Conservation (phyloP, 2,329 filamentous ascomycete genomes). For the Pseudocercospora cruenta region DNA sequence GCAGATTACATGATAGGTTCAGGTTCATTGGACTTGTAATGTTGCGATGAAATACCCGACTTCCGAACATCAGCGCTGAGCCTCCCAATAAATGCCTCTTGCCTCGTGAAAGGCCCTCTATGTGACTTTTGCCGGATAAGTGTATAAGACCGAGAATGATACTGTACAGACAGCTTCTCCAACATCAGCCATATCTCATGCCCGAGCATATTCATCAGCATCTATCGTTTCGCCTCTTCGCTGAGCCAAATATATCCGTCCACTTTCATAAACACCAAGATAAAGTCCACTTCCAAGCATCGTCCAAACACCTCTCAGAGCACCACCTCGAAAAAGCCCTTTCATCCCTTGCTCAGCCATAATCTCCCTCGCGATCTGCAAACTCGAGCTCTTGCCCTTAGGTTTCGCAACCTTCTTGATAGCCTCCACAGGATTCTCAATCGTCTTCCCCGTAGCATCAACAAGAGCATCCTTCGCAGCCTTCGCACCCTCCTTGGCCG, state of each 20-base stretch:
- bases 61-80: neutral
- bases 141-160: neutral
- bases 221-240: constrained; percentile 48
- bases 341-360: constrained; percentile 67
- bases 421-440: constrained; percentile 37
- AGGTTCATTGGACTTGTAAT: neutral
- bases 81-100: neutral
- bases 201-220: constrained; percentile 31
- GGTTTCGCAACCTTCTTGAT: constrained; percentile 40
- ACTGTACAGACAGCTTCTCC: neutral
- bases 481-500: constrained; percentile 21
- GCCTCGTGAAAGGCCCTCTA: neutral
- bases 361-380: constrained; percentile 68
- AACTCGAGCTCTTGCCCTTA: constrained; percentile 44
- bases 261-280: constrained; percentile 82
- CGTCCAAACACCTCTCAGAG: constrained; percentile 77
- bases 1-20: neutral
- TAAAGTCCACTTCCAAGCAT: constrained; percentile 82
- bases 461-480: constrained; percentile 34
- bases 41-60: neutral
- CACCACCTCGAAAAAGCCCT: constrained; percentile 77
- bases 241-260: constrained; percentile 59
- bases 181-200: neutral
- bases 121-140: neutral
- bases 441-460: constrained; percentile 48